Percentiles rank a stretch among this genome's conserved stretches.
Conservation (phyloP, 2,329 filamentous ascomycete genomes). For the Capronia epimyces region DNA sequence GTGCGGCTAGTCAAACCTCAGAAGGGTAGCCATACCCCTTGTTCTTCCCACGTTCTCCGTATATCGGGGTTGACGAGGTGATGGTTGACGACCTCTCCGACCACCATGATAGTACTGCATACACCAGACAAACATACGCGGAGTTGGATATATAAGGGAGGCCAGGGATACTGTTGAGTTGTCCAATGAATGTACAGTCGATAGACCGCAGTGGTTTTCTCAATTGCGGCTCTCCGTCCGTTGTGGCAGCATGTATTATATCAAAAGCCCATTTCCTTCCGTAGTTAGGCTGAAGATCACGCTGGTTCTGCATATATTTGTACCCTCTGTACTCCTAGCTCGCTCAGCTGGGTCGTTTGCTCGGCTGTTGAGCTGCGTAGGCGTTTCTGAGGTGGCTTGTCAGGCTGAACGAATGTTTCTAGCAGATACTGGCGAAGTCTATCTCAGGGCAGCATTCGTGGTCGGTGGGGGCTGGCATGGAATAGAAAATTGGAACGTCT, state of each 20-base stretch:
- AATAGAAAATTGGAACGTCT: background rate
- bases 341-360: no score
- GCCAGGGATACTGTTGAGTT: background rate
- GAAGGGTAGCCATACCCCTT: background rate
- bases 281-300: no score
- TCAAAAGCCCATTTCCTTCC: no score
- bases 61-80: conserved; percentile 7
- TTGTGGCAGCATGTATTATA: no score
- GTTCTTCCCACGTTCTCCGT: conserved; percentile 2
- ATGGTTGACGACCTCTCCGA: conserved; percentile 15
- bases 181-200: no score
- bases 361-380: background rate
- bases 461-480: background rate
- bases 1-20: conserved; percentile 18
- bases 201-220: background rate
- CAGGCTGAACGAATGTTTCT: background rate
- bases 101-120: conserved; percentile 9
- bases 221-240: no score
- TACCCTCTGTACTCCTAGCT: no score
- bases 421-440: background rate
- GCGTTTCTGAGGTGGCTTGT: background rate
- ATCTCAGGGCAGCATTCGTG: background rate
- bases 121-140: background rate
- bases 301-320: no score
- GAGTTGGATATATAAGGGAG: background rate